Conservation (phyloP, 208 protist species). For the Angomonas deanei region DNA sequence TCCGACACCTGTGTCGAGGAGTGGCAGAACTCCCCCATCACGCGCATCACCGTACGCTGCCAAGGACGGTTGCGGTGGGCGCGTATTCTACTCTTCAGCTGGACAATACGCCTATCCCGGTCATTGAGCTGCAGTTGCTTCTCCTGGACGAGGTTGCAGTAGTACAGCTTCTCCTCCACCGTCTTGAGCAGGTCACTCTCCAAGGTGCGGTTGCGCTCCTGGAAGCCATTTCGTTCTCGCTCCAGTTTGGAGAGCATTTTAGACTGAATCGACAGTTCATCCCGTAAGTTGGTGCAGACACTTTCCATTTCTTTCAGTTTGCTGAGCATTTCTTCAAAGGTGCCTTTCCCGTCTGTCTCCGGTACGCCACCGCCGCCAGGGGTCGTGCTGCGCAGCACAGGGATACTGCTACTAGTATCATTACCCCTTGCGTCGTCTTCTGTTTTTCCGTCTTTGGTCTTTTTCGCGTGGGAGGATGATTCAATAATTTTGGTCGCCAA, state of each 20-base stretch:
- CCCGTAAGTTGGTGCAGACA: slow-evolving; percentile 66
- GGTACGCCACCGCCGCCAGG: not conserved
- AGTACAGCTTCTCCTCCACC: slow-evolving; percentile 59
- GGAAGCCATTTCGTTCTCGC: slow-evolving; percentile 44
- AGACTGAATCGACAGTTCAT: slow-evolving; percentile 69
- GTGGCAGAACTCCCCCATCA: slow-evolving; percentile 67
- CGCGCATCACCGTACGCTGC: slow-evolving; percentile 64
- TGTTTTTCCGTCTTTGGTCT: slow-evolving; percentile 6
- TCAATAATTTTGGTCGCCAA: slow-evolving; percentile 47
- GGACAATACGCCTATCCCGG: slow-evolving; percentile 42
- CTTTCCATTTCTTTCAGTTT: slow-evolving; percentile 74
- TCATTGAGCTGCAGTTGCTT: slow-evolving; percentile 56
- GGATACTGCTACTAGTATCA: too few relatives aligned
- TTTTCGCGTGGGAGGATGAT: slow-evolving; percentile 24
- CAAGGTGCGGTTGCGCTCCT: slow-evolving; percentile 41
- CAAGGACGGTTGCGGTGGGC: slow-evolving; percentile 75
- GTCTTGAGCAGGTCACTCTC: slow-evolving; percentile 45
- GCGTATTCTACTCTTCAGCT: slow-evolving; percentile 77
- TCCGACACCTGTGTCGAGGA: slow-evolving; percentile 58
- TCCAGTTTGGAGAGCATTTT: slow-evolving; percentile 55
- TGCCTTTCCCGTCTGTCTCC: slow-evolving; percentile 2
- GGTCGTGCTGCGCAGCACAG: not conserved
- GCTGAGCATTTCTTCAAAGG: slow-evolving; percentile 68
- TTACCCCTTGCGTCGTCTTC: not conserved
- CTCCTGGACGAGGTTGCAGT: slow-evolving; percentile 71